Evolutionary conservation across 768 basidiomycete species (phyloP), one percentile per base, ranked within the genome.

Genomic region (Mycena vulgaris): DNA sequence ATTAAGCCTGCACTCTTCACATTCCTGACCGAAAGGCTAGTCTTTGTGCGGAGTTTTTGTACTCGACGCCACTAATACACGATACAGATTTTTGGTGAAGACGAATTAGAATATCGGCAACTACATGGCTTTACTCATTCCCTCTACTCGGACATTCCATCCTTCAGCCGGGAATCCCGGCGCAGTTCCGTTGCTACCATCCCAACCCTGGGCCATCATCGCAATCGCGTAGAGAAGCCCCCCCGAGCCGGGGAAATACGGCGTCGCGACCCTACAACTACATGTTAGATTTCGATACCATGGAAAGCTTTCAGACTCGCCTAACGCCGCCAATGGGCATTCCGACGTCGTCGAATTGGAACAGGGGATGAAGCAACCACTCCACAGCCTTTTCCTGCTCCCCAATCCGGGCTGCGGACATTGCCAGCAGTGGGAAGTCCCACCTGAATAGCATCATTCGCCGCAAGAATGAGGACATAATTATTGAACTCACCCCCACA

Each of bases 381-480:
- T 88, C 85, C 7, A 90, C 72, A 0, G 89, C 89, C 71, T 86
- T 79, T 42, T 84, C 83, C 7, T 81, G 75, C 33, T 89, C 80
- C 6, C 86, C 86, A 51, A 86, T 86, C 3, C 89, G 81, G 23
- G 89, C 89, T 14, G 89, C 89, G 2, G 87, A 88, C 87, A 90
- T 89, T 0, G 89, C 89, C 3, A 90, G 84, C 85, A 89, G 87
- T 0, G 88, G 88, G 70, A 89, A 90, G 74, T 90, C 89, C 89
- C 89, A 90, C 39, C 88, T 88, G 67, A 42, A 39, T 40, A 51
- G 30, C 10, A 33, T 30, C 33, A 28, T 25, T 30, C n/a, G 27
- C 16, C 21, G 17, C 17, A 39, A 11, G 31, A 37, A 14, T 45
- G 6, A 28, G 23, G 11, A 5, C 23, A 57, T 14, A 21, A 71